A percentile compares a stretch with the other conserved stretches of the same genome.
These are phyloP conservation scores for Trichophyton simii DNA, from an alignment of 2,329 filamentous ascomycete genomes.

Conservation along the genomic window DNA sequence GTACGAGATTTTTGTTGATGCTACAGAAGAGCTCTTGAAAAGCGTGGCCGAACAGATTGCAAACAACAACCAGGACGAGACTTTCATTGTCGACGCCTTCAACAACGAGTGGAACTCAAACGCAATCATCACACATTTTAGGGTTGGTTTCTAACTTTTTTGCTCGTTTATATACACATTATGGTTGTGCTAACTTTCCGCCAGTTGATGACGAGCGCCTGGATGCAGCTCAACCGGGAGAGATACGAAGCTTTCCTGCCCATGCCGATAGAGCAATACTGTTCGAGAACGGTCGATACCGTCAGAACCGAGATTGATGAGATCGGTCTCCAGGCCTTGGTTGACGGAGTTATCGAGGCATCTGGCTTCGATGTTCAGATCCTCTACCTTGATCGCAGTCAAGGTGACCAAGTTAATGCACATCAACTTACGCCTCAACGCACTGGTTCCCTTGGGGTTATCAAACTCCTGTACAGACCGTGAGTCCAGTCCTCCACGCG, in stretches of 20 bases:
- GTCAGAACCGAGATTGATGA: constrained; percentile 79
- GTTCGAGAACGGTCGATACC: constrained; percentile 57
- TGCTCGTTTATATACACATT: too few relatives aligned
- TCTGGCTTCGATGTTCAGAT: constrained; percentile 72
- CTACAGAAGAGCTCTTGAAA: constrained; percentile 55
- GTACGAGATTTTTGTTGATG: constrained; percentile 73
- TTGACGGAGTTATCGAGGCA: constrained; percentile 66
- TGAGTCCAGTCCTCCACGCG: constrained; percentile 34
- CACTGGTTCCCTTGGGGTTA: constrained; percentile 40
- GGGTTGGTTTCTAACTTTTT: constrained; percentile 32
- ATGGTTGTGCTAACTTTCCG: constrained; percentile 17
- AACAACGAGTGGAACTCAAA: constrained; percentile 58
- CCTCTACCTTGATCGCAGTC: constrained; percentile 77
- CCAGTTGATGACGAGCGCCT: constrained; percentile 69
- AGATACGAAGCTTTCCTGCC: constrained; percentile 63
- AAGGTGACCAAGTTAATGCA: constrained; percentile 57
- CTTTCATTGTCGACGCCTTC: constrained; percentile 55
- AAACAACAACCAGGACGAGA: constrained; percentile 39
- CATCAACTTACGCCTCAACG: constrained; percentile 28
- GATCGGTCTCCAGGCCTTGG: constrained; percentile 65
- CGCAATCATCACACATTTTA: constrained; percentile 72
- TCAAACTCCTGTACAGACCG: constrained; percentile 57
- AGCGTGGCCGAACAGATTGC: constrained; percentile 49
- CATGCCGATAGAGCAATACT: constrained; percentile 54
- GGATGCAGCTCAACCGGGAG: constrained; percentile 61